Evolutionary conservation across 1,139 yeast species (phyloP).

Genomic region (Geotrichum phurueaensis): DNA sequence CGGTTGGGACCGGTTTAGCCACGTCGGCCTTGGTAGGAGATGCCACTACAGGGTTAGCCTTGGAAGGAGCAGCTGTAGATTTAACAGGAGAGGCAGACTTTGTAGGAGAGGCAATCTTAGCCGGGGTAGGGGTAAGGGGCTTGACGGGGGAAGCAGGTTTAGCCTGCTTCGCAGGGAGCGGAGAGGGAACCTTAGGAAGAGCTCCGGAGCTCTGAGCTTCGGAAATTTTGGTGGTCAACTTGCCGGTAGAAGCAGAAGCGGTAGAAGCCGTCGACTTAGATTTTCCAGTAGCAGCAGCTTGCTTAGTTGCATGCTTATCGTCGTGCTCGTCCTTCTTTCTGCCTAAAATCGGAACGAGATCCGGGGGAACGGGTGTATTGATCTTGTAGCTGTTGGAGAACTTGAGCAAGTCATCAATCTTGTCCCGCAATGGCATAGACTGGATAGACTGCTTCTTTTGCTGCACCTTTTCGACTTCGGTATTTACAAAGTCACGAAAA

Average conservation of each 20-base stretch:
- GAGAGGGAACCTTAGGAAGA: constrained; percentile 17
- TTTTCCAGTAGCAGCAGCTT: constrained; percentile 11
- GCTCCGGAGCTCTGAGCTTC: constrained; percentile 12
- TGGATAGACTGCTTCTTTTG: constrained; percentile 31
- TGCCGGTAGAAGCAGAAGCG: constrained; percentile 16
- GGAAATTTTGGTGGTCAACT: constrained; percentile 12
- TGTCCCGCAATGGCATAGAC: constrained; percentile 43
- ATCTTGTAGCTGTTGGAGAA: constrained; percentile 80
- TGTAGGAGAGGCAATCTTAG: constrained; percentile 5
- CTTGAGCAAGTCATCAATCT: constrained; percentile 66
- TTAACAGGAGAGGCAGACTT: constrained; percentile 5
- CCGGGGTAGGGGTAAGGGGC: constrained; percentile 7
- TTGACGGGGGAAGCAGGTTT: constrained; percentile 1
- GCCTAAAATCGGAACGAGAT: constrained; percentile 67
- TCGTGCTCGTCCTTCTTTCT: constrained; percentile 46
- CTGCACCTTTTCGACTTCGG: constrained; percentile 31
- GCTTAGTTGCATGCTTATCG: neutral
- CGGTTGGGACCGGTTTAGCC: neutral
- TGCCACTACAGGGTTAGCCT: constrained; percentile 8
- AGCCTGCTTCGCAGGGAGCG: constrained; percentile 12
- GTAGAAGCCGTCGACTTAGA: constrained; percentile 3
- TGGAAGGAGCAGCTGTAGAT: constrained; percentile 8
- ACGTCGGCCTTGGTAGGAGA: neutral
- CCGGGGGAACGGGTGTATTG: constrained; percentile 51
- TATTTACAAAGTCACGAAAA: constrained; percentile 35